These are phyloP conservation scores for Macrophomina tecta DNA, from an alignment of 2,329 filamentous ascomycete genomes.

Conservation along the genomic window DNA sequence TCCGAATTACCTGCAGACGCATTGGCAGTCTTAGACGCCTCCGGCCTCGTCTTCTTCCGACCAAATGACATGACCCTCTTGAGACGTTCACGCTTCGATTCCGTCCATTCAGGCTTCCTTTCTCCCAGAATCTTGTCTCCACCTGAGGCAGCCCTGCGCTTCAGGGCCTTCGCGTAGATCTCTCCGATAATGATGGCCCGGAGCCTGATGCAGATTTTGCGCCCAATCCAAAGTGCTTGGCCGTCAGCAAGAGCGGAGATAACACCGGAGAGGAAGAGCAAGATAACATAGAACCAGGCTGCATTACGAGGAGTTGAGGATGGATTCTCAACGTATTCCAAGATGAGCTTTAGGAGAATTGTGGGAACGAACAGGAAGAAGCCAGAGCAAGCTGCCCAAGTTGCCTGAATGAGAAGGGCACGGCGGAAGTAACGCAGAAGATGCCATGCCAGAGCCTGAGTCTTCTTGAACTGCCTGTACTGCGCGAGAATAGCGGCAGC, in stretches of 20 bases:
- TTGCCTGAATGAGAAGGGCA: slow-evolving; percentile 75
- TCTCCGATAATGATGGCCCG: slow-evolving; percentile 96
- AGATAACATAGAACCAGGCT: slow-evolving; percentile 92
- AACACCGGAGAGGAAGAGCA: slow-evolving; percentile 83
- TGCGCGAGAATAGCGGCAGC: slow-evolving; percentile 78
- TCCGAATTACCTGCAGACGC: slow-evolving; percentile 50
- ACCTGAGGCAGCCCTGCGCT: slow-evolving; percentile 80
- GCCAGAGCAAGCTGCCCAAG: slow-evolving; percentile 79
- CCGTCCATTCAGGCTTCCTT: slow-evolving; percentile 51
- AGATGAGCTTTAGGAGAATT: slow-evolving; percentile 84
- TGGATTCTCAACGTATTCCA: slow-evolving; percentile 92
- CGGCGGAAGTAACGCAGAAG: slow-evolving; percentile 84
- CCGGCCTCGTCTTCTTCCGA: slow-evolving; percentile 58
- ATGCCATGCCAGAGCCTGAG: slow-evolving; percentile 77
- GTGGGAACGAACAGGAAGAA: slow-evolving; percentile 91
- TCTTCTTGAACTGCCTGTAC: slow-evolving; percentile 86
- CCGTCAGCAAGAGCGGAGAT: slow-evolving; percentile 83
- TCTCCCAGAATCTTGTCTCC: slow-evolving; percentile 76
- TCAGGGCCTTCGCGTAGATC: slow-evolving; percentile 93
- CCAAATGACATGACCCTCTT: slow-evolving; percentile 62
- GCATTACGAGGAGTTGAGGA: slow-evolving; percentile 78
- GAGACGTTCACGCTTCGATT: slow-evolving; percentile 50
- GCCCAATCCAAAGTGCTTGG: slow-evolving; percentile 89
- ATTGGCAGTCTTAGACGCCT: slow-evolving; percentile 52
- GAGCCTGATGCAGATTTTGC: slow-evolving; percentile 90